phyloP scores from a whole-genome alignment of 2,329 filamentous ascomycete species.

The Alternaria rosae region DNA sequence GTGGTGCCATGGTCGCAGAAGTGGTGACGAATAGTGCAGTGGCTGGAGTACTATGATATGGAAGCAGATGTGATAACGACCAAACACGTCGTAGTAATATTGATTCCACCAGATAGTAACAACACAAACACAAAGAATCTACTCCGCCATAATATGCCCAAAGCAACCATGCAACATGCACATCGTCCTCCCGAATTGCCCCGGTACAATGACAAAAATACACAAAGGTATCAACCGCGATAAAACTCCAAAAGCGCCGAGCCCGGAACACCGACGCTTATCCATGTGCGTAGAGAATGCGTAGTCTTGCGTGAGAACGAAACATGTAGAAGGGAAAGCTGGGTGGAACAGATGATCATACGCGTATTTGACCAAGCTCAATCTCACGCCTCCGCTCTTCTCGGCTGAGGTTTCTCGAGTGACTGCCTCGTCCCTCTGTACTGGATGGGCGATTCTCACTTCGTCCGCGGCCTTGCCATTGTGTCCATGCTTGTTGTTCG shows the following conservation, averaged over 20 bases:
- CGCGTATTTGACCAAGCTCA: slow-evolving; percentile 43
- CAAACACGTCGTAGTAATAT: not conserved
- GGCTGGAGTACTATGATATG: too few species aligned
- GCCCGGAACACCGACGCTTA: slow-evolving; percentile 20
- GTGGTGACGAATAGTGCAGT: too few species aligned
- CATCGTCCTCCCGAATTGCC: not conserved
- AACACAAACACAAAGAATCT: not conserved
- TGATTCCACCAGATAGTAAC: not conserved
- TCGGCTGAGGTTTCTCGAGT: slow-evolving; percentile 47
- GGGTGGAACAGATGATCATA: slow-evolving; percentile 1
- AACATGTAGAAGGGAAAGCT: not conserved
- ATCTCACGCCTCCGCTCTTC: slow-evolving; percentile 53
- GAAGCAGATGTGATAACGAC: not conserved
- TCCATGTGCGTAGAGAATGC: slow-evolving; percentile 10
- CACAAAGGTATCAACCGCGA: slow-evolving; percentile 7
- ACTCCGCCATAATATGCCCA: not conserved
- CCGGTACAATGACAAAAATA: not conserved
- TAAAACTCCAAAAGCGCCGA: slow-evolving; percentile 16
- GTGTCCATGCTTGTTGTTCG: slow-evolving; percentile 40
- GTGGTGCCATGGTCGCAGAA: not conserved
- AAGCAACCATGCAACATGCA: slow-evolving; percentile 2
- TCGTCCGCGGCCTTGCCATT: slow-evolving; percentile 42
- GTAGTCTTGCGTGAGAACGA: not conserved
- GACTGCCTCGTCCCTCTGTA: slow-evolving; percentile 33
- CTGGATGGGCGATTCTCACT: slow-evolving; percentile 36